Evolutionary conservation across 2,329 filamentous ascomycete species (phyloP).

Genomic region (Chalaropsis thielavioides): DNA sequence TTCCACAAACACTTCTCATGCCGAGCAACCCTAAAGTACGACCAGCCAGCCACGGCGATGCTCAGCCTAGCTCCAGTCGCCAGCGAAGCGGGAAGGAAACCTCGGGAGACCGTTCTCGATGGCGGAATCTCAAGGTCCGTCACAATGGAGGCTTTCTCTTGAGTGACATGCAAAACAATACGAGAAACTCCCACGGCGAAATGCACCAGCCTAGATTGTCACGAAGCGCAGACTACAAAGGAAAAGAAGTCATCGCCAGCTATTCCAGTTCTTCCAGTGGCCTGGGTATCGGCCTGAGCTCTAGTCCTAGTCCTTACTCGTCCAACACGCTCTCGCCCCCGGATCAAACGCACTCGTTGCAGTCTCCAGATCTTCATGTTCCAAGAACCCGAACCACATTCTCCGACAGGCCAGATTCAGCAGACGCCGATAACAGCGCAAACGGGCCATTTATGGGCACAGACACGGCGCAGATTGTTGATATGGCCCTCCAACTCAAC

Average conservation of each 20-base stretch:
- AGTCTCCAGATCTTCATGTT: constrained; percentile 3
- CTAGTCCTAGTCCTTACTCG: not conserved
- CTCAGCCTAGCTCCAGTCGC: not conserved
- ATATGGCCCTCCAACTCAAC: constrained; percentile 78
- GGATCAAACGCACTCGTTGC: not conserved
- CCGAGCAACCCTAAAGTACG: not conserved
- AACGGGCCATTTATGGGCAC: constrained; percentile 5
- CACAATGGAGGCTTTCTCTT: constrained; percentile 39
- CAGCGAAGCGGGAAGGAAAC: not conserved
- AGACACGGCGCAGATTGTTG: constrained; percentile 80
- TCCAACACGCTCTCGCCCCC: not conserved
- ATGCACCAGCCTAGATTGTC: not conserved
- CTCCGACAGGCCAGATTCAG: constrained; percentile 20
- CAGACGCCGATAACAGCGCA: constrained; percentile 18
- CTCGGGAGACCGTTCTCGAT: constrained; percentile 12
- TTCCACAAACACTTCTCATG: not conserved
- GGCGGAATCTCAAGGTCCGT: constrained; percentile 29
- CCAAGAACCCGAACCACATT: not conserved
- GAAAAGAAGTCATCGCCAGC: constrained; percentile 5
- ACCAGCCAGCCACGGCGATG: not conserved
- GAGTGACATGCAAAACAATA: constrained; percentile 28
- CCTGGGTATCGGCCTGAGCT: not conserved
- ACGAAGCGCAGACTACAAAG: constrained; percentile 8
- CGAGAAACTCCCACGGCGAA: constrained; percentile 20
- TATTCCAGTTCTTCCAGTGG: not conserved